phyloP scores from a whole-genome alignment of 345 rosid species.

The Salix exigua region DNA sequence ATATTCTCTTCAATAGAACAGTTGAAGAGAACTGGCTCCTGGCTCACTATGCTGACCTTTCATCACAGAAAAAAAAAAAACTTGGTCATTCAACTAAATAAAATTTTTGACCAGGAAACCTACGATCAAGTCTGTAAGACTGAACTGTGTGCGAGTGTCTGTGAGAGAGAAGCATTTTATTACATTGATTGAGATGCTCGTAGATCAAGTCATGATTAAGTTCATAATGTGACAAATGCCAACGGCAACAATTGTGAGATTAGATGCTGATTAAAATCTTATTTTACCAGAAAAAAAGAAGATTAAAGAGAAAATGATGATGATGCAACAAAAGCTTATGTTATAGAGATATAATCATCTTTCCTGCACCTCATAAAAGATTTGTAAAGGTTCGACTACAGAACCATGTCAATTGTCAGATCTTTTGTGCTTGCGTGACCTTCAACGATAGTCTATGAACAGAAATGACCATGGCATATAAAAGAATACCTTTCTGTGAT shows the following conservation, averaged over 20 bases:
- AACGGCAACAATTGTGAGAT: no score
- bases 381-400: neutral
- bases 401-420: neutral
- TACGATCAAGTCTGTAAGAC: no score
- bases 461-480: neutral
- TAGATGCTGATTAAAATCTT: no score
- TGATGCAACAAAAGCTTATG: neutral
- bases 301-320: neutral
- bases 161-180: no score
- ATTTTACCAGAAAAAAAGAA: no score
- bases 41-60: constrained; percentile 94
- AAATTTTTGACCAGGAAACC: neutral
- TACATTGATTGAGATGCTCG: no score
- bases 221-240: no score
- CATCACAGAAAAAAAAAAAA: neutral
- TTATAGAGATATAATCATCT: neutral
- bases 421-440: neutral
- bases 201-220: neutral
- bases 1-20: constrained; percentile 56
- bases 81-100: neutral
- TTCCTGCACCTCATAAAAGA: neutral
- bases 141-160: no score
- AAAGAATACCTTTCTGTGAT: constrained; percentile 60
- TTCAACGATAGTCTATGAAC: neutral
- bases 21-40: constrained; percentile 85